Conservation (phyloP, 1,139 yeast species). For the Arxiozyma slooffiae region DNA sequence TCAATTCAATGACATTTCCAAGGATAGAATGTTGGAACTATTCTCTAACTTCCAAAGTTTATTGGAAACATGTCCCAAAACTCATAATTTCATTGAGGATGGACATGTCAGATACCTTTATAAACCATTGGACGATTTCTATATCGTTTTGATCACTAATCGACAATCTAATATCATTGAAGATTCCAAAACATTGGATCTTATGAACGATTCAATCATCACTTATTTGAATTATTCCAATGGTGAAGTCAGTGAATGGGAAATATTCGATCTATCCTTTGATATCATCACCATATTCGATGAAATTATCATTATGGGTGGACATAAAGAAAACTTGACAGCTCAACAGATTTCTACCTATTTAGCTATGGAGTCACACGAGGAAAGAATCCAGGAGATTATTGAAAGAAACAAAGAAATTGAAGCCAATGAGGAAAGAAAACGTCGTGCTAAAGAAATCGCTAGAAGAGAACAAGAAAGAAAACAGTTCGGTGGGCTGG, state of each 20-base stretch:
- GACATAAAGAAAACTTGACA: slow-evolving; percentile 75
- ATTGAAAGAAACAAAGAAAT: slow-evolving; percentile 93
- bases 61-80: slow-evolving; percentile 53
- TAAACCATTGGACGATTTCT: slow-evolving; percentile 91
- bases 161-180: slow-evolving; percentile 86
- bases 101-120: slow-evolving; percentile 88
- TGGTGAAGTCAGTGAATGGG: slow-evolving; percentile 44
- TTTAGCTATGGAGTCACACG: slow-evolving; percentile 96
- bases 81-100: slow-evolving; percentile 92
- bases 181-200: slow-evolving; percentile 84
- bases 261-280: slow-evolving; percentile 74
- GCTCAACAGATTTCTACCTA: slow-evolving; percentile 78
- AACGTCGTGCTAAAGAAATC: slow-evolving; percentile 89
- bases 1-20: slow-evolving; percentile 78
- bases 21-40: slow-evolving; percentile 78
- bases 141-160: slow-evolving; percentile 84
- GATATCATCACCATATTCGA: slow-evolving; percentile 89
- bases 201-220: slow-evolving; percentile 74
- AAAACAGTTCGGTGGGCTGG: slow-evolving; percentile 32
- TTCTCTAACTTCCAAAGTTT: slow-evolving; percentile 80
- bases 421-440: slow-evolving; percentile 95
- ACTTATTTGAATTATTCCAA: slow-evolving; percentile 64
- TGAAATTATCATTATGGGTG: slow-evolving; percentile 86
- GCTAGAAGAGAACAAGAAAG: slow-evolving; percentile 77
- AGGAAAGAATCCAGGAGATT: slow-evolving; percentile 95